phyloP scores from a whole-genome alignment of 306 rosid species.

The Comarum palustre region DNA sequence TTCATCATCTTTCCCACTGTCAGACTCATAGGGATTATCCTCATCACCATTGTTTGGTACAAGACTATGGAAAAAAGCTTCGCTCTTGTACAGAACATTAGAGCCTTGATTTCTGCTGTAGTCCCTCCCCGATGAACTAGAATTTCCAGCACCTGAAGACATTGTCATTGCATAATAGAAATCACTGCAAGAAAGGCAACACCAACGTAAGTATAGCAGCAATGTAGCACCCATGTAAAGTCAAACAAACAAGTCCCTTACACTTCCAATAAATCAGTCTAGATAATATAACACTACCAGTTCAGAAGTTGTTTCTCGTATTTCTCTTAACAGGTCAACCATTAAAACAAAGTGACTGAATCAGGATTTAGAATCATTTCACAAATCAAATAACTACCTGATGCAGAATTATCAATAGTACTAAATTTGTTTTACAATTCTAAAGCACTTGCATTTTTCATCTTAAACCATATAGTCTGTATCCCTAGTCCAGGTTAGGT shows the following conservation, averaged over 20 bases:
- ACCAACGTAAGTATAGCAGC: conserved; percentile 18
- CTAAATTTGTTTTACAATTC: neutral
- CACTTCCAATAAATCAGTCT: neutral
- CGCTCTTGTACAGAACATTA: conserved; percentile 34
- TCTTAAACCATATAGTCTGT: neutral
- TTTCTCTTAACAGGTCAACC: neutral
- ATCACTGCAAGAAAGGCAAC: conserved; percentile 50
- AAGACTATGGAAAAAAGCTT: conserved; percentile 41
- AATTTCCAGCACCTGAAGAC: conserved; percentile 51
- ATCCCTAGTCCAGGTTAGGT: neutral
- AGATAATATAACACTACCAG: neutral
- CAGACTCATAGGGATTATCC: conserved; percentile 38
- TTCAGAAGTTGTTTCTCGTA: neutral
- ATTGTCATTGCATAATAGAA: conserved; percentile 39
- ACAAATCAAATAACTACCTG: neutral
- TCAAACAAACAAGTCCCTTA: neutral
- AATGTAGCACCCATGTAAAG: neutral
- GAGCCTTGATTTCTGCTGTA: conserved; percentile 37
- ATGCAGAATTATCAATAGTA: too few relatives aligned
- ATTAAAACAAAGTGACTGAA: neutral
- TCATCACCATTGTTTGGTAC: conserved; percentile 34
- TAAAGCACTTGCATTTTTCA: neutral
- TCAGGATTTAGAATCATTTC: too few relatives aligned
- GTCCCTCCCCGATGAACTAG: conserved; percentile 41
- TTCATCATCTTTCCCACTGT: conserved; percentile 46